Conservation (phyloP, 106 monocot species). For the Allium fistulosum region DNA sequence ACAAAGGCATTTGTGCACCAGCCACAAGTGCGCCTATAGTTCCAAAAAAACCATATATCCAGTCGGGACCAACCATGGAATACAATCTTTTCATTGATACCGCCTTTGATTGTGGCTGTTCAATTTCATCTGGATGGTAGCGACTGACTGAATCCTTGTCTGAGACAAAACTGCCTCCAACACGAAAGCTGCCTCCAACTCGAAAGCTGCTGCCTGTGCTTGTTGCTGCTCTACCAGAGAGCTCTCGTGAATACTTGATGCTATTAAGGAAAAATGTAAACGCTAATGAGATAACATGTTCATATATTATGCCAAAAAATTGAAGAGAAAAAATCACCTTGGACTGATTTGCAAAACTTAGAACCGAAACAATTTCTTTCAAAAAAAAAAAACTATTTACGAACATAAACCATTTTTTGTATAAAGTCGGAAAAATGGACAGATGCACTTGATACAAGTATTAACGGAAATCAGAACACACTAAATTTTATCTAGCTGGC, state of each 20-base stretch:
- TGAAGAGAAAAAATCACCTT: too few species aligned
- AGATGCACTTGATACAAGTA: too few species aligned
- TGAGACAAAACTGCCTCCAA: slow-evolving; percentile 65
- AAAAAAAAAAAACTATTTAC: too few species aligned
- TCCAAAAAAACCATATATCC: slow-evolving; percentile 70
- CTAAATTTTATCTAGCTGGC: too few species aligned
- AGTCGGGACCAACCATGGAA: slow-evolving; percentile 77
- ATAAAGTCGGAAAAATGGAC: too few species aligned
- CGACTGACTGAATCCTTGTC: slow-evolving; percentile 68
- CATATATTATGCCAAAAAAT: too few species aligned
- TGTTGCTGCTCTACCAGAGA: slow-evolving; percentile 33
- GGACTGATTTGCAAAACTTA: too few species aligned
- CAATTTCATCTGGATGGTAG: slow-evolving; percentile 27
- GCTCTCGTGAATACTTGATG: slow-evolving; percentile 60
- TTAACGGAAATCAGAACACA: too few species aligned
- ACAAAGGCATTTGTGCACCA: slow-evolving; percentile 92
- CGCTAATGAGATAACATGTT: too few species aligned
- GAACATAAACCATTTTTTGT: too few species aligned
- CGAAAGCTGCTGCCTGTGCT: slow-evolving; percentile 77
- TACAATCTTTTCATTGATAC: slow-evolving; percentile 74
- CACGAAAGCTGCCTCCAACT: too few species aligned
- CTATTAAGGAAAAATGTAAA: slow-evolving; percentile 12
- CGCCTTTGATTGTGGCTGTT: slow-evolving; percentile 22
- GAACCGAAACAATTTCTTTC: too few species aligned
- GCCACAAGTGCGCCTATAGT: slow-evolving; percentile 60